Base-by-base conservation (phyloP, 2,329 filamentous ascomycete species). In the Diaporthe helianthi region DNA sequence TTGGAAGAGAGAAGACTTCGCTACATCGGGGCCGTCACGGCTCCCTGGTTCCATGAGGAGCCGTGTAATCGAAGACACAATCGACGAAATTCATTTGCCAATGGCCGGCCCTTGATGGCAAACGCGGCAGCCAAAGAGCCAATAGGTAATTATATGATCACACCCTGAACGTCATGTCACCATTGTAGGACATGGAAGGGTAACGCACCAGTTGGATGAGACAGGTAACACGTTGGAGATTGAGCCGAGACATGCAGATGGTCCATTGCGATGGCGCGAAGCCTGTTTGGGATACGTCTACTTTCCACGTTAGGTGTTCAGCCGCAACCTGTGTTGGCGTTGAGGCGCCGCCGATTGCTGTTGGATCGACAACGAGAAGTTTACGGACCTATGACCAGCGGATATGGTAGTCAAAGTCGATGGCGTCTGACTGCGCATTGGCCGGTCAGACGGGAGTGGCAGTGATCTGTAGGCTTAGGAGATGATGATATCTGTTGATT, bases 211-310 rank as follows among this genome's bases (percentile, higher is more conserved):
- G 53, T 19, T 38, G 9, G 4, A 31, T 12, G 6, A 29, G 26
- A 49, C 15, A 67, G n/a, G 64, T 4, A 49, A 49, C 26, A 22
- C 44, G 10, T 31, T 24, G 10, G 19, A 66, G n/a, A 64, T 70
- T 68, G 38, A 17, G 26, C 68, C 47, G 65, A 68, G 68, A 70
- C 68, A 70, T 64, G 49, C 38, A 68, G 24, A 15, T 49, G 31
- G 31, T n/a, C 46, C 24, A 52, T 64, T 12, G n/a, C 5, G 22
- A 17, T 38, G 7, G 29, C 7, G 22, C 51, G 31, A 8, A 19
- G 9, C 24, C 38, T 17, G 24, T 24, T 38, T 26, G 22, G 41
- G 41, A 47, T n/a, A 46, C 19, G 8, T 10, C 19, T 26, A 9
- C 15, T 26, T 26, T 46, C 22, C 13, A 41, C 5, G 38, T 60